Conservation (phyloP, 2,329 filamentous ascomycete genomes). For the Alternaria solani region DNA sequence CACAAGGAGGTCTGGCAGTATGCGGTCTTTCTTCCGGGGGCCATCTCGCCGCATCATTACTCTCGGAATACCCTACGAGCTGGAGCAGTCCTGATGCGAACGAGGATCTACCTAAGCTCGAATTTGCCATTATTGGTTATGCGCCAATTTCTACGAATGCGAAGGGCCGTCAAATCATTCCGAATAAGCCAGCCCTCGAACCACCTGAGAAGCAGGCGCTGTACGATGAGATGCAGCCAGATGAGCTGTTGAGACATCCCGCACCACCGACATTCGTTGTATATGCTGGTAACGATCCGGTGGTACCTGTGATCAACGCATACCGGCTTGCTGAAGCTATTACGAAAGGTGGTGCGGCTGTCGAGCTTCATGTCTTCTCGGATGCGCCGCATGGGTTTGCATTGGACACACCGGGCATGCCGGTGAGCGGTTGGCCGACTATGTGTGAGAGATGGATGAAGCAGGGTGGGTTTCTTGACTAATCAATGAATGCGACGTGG, state of each 20-base stretch:
- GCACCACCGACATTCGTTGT: slow-evolving; percentile 28
- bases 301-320: slow-evolving; percentile 29
- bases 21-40: slow-evolving; percentile 30
- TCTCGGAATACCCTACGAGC: slow-evolving; percentile 21
- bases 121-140: slow-evolving; percentile 30
- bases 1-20: background rate
- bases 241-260: slow-evolving; percentile 19
- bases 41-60: slow-evolving; percentile 26
- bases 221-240: slow-evolving; percentile 29
- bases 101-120: background rate
- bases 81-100: background rate
- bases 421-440: slow-evolving; percentile 23
- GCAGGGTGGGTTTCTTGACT: slow-evolving; percentile 19
- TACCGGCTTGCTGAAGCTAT: slow-evolving; percentile 27
- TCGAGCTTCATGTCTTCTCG: slow-evolving; percentile 31
- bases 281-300: slow-evolving; percentile 26
- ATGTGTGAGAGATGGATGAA: slow-evolving; percentile 29
- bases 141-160: slow-evolving; percentile 33
- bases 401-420: slow-evolving; percentile 23
- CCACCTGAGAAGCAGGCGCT: slow-evolving; percentile 29
- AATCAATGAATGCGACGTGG: rapidly evolving
- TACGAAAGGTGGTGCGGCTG: slow-evolving; percentile 11
- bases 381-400: slow-evolving; percentile 34
- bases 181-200: slow-evolving; percentile 22
- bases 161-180: slow-evolving; percentile 23